phyloP scores from a whole-genome alignment of 495 filamentous ascomycete genomes.

The Terfezia claveryi region DNA sequence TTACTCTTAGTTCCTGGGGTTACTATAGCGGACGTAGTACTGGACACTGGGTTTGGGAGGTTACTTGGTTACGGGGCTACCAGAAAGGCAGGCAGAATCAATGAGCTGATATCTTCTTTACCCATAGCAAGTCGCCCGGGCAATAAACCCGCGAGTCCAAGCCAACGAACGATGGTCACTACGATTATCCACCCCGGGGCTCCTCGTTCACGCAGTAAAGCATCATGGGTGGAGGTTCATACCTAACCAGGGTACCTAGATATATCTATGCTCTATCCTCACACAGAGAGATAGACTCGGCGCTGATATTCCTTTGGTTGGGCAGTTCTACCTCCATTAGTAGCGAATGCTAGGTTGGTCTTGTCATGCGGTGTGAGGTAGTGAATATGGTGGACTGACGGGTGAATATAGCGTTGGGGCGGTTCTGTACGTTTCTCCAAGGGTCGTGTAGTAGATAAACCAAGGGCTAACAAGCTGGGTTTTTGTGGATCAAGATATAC shows the following conservation, averaged over 20 bases:
- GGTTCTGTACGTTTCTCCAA: constrained; percentile 36
- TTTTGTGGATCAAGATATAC: constrained; percentile 22
- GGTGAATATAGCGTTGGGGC: constrained; percentile 40
- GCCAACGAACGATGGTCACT: constrained; percentile 41
- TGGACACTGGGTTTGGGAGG: constrained; percentile 29
- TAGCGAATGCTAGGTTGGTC: constrained; percentile 42
- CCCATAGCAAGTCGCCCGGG: constrained; percentile 26
- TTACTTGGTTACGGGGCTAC: no score
- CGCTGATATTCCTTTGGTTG: no score
- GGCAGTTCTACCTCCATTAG: constrained; percentile 50
- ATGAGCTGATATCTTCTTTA: neutral
- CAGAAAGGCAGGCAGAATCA: no score
- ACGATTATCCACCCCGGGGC: constrained; percentile 50
- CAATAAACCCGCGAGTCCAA: constrained; percentile 39
- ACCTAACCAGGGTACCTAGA: constrained; percentile 38
- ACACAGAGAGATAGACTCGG: neutral
- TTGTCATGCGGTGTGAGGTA: neutral
- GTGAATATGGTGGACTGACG: neutral
- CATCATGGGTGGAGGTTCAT: constrained; percentile 71
- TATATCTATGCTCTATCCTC: neutral
- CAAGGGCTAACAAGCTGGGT: no score
- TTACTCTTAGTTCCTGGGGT: constrained; percentile 33
- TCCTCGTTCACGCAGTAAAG: constrained; percentile 56
- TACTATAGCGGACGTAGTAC: constrained; percentile 24
- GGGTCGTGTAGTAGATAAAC: neutral